Evolutionary conservation across 768 basidiomycete species (phyloP).

Genomic region (Amanita brunnescens): DNA sequence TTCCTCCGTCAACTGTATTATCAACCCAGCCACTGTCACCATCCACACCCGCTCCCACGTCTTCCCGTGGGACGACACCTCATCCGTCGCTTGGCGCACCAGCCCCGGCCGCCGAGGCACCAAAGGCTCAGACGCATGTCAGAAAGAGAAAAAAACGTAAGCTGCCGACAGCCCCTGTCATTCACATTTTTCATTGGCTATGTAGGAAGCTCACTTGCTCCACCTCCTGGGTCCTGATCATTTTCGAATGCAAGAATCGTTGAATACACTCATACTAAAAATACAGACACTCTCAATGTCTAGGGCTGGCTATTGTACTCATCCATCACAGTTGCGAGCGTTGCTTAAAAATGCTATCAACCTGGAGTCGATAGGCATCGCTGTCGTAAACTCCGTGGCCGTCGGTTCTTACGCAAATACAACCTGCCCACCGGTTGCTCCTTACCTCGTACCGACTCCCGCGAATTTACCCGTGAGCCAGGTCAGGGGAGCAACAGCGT

Average conservation of each 20-base stretch:
- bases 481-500: constrained; percentile 62
- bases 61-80: constrained; percentile 19
- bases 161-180: constrained; percentile 17
- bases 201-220: constrained; percentile 29
- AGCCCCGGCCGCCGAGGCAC: neutral
- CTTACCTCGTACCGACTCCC: constrained; percentile 48
- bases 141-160: constrained; percentile 76
- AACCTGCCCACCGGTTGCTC: neutral
- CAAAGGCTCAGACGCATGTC: constrained; percentile 28
- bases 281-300: neutral
- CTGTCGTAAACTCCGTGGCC: neutral
- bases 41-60: constrained; percentile 31
- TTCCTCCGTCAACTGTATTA: constrained; percentile 23
- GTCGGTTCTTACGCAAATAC: neutral
- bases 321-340: neutral
- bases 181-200: neutral
- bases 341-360: neutral
- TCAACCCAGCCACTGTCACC: constrained; percentile 27
- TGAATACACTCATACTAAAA: neutral
- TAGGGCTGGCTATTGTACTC: neutral
- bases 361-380: neutral
- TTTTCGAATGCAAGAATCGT: neutral
- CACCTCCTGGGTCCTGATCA: constrained; percentile 22
- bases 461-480: constrained; percentile 74
- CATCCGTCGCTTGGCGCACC: neutral